Evolutionary conservation across 805 yeast species (phyloP), one percentile per base, ranked within the genome.

Genomic region (Candida adriatica): DNA sequence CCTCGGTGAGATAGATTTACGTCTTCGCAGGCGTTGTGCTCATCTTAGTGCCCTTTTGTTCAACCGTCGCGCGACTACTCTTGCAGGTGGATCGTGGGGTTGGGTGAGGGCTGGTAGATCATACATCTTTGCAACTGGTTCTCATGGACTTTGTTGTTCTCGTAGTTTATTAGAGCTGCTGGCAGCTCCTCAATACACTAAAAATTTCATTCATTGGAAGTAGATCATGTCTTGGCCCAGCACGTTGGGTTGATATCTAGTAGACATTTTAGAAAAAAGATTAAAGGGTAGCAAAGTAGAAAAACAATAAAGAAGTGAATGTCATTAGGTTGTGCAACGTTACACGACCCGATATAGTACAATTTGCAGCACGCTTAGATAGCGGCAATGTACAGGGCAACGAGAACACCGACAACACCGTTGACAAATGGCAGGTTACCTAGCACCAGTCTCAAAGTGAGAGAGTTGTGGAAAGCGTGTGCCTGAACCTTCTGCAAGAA

Each of bases 41-140:
- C 79, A 70, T 76, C 84, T 76, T 66, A 76, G 61, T 57, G 82
- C 82, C 69, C 79, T 68, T 68, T 70, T 68, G 66, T 59, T 43
- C 33, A 45, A 49, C 44, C 35, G 24, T 14, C 41, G 51, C 59
- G 56, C 51, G 45, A 42, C 57, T 43, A 49, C 56, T 47, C 47
- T 61, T 58, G 59, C 61, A 59, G 56, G 59, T 56, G 52, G 56
- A 45, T 46, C 47, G 55, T 51, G 51, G 58, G 49, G 46, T 45
- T 46, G 43, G 48, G 58, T 59, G 59, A 69, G 83, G 82, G 82
- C 79, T 69, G 84, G 84, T 64, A 67, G 81, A 60, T 64, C 79
- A 69, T 59, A 75, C 77, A 75, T n/a, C n/a, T n/a, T n/a, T n/a
- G n/a, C n/a, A n/a, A n/a, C n/a, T n/a, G n/a, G n/a, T n/a, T n/a